Percentiles rank a stretch among this genome's conserved stretches.
phyloP scores from a whole-genome alignment of 257 asterid species.

The Scutellaria minor region DNA sequence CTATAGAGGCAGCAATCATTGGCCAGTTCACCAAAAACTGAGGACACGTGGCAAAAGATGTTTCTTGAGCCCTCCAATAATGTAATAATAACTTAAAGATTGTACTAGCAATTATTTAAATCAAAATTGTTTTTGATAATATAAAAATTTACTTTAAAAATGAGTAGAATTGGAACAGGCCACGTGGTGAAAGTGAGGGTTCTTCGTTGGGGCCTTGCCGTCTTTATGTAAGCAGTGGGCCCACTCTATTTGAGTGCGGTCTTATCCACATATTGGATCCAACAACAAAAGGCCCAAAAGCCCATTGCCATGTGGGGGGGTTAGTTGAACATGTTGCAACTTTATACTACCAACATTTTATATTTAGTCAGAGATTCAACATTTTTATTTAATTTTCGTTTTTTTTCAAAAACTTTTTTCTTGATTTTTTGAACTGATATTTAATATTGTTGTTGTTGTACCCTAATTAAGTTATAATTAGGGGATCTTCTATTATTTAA shows the following conservation, averaged over 20 bases:
- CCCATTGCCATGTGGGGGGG: constrained; percentile 39
- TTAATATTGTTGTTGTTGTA: too few species aligned
- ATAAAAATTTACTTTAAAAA: not conserved
- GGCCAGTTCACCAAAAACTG: constrained; percentile 17
- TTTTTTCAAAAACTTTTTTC: not conserved
- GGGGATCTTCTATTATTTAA: too few species aligned
- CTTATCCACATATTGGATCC: constrained; percentile 37
- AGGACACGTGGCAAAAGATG: constrained; percentile 25
- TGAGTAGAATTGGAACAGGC: constrained; percentile 31
- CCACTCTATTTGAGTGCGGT: constrained; percentile 38
- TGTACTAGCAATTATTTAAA: constrained; percentile 7
- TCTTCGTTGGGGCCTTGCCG: constrained; percentile 49
- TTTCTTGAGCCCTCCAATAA: constrained; percentile 22
- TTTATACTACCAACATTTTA: constrained; percentile 29
- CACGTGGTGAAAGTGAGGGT: constrained; percentile 48
- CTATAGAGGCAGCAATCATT: constrained; percentile 17
- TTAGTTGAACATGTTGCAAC: constrained; percentile 48
- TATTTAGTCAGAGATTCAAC: not conserved
- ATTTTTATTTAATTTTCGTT: not conserved
- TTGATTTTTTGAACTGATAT: not conserved
- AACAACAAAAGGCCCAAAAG: constrained; percentile 47
- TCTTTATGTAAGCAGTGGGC: constrained; percentile 37
- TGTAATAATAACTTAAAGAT: not conserved
- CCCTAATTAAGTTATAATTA: too few species aligned
- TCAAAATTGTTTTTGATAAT: not conserved